These are phyloP conservation scores for Fragilaria crotonensis DNA, from an alignment of 108 stramenopile genomes.

Conservation along the genomic window DNA sequence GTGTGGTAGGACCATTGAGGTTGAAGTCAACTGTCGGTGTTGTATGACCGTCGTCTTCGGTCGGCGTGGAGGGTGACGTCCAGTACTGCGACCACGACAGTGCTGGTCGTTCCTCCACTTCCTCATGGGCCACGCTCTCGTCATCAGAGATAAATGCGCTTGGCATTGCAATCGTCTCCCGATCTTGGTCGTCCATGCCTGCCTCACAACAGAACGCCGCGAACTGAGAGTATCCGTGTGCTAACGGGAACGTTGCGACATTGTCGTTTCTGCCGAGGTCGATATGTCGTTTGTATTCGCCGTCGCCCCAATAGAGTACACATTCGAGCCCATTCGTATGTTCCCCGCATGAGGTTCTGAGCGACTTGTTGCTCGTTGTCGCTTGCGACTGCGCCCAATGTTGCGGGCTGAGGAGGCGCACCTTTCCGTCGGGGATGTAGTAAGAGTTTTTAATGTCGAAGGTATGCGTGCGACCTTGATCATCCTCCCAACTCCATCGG, in stretches of 20 bases:
- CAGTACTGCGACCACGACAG: no score
- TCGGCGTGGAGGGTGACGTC: no score
- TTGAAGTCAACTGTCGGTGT: conserved; percentile 1
- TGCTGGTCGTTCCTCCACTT: not conserved
- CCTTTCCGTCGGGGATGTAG: conserved; percentile 11
- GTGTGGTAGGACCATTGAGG: not conserved
- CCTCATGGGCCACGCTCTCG: no score
- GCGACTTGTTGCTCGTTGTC: no score
- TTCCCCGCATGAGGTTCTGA: no score
- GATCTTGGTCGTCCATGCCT: not conserved
- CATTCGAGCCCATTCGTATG: not conserved
- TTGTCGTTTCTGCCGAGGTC: conserved; percentile 9
- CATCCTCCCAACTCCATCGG: conserved; percentile 17
- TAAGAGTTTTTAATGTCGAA: conserved; percentile 25
- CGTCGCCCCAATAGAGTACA: not conserved
- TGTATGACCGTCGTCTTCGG: no score
- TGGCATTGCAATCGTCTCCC: not conserved
- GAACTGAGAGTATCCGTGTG: conserved; percentile 17
- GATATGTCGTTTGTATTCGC: not conserved
- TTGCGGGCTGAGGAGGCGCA: conserved; percentile 12
- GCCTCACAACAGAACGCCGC: conserved; percentile 12
- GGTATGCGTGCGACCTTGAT: conserved; percentile 17
- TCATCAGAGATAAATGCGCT: conserved; percentile 1
- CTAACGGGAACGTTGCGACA: conserved; percentile 11
- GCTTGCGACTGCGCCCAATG: conserved; percentile 20